Evolutionary conservation across 1,139 yeast species (phyloP), one percentile per base, ranked within the genome.

Genomic region (Pichia sp.): DNA sequence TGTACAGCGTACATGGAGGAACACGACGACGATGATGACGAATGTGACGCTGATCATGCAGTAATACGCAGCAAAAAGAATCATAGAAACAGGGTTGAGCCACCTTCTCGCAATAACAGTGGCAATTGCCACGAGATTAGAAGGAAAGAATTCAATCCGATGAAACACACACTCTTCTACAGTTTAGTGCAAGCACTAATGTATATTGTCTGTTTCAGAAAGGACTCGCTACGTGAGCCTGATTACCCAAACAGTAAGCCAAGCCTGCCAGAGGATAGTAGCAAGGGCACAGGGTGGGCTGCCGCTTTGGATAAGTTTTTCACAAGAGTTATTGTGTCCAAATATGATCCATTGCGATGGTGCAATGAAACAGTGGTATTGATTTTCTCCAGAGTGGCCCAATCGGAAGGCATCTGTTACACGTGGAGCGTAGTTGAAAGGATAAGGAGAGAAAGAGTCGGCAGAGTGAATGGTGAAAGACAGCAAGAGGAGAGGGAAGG

Each of bases 301-400:
- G 84, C 91, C 59, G 83, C 80, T 46, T 67, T 91, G 46, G 96
- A 91, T 64, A 84, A 83, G 68, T 85, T 93, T 59, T 89, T 91
- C 72, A 96, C 88, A 67, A 76, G 96, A 59, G 80, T 87, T 59
- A 83, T 95, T 41, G 79, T 90, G 42, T 85, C 97, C 19, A 87
- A 87, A 63, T 90, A 93, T 73, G 95, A 93, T 66, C 99, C 99
- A 3, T 76, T 95, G 61, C 87, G 88, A 65, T 93, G 84, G 71
- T 90, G 98, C 68, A 93, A 91, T 65, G 95, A 89, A 62, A 89
- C 95, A 16, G 97, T 95, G 50, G 96, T 91, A 55, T 78, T 84
- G 56, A 93, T 91, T 74, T 93, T 93, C 73, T 98, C 99, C 13
- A 86, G 89, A 60, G 82, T 93, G 48, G 90, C 98, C 2, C 95